Evolutionary conservation across 345 rosid species (phyloP).

Genomic region (Abelmoschus esculentus): DNA sequence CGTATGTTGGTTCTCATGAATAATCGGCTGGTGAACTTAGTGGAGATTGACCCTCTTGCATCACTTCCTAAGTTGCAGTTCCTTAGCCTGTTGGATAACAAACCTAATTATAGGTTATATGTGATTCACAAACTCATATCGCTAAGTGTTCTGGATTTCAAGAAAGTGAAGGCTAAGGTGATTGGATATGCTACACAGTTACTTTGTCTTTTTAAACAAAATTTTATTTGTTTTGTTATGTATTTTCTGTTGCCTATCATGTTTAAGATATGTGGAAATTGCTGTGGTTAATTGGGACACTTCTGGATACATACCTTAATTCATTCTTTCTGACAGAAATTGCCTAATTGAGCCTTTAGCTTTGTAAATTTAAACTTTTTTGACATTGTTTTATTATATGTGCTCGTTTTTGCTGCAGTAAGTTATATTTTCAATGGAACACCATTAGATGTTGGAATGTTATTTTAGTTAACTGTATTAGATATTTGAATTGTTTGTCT

Average conservation of each 20-base stretch:
- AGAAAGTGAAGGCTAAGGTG: conserved; percentile 86
- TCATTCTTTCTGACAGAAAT: neutral
- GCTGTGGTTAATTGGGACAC: neutral
- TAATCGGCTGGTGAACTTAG: conserved; percentile 95
- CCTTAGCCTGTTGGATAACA: conserved; percentile 90
- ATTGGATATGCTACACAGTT: conserved; percentile 9
- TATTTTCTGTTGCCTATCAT: neutral
- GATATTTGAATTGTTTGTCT: neutral
- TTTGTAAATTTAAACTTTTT: neutral
- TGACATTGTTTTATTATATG: neutral
- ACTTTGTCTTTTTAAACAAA: neutral
- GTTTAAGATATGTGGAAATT: neutral
- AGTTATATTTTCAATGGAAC: neutral
- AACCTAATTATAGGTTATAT: conserved; percentile 84
- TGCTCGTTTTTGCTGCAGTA: neutral
- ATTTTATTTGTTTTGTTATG: neutral
- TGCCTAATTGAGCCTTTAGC: neutral
- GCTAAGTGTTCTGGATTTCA: conserved; percentile 88
- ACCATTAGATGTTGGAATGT: neutral
- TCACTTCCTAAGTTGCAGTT: conserved; percentile 81
- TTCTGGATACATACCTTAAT: neutral
- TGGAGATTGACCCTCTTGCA: no score
- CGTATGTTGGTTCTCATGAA: conserved; percentile 87
- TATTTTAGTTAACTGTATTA: no score
- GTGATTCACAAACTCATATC: conserved; percentile 82